Evolutionary conservation across 768 basidiomycete species (phyloP), one percentile per base, ranked within the genome.

Genomic region (Wakefieldia striispora): DNA sequence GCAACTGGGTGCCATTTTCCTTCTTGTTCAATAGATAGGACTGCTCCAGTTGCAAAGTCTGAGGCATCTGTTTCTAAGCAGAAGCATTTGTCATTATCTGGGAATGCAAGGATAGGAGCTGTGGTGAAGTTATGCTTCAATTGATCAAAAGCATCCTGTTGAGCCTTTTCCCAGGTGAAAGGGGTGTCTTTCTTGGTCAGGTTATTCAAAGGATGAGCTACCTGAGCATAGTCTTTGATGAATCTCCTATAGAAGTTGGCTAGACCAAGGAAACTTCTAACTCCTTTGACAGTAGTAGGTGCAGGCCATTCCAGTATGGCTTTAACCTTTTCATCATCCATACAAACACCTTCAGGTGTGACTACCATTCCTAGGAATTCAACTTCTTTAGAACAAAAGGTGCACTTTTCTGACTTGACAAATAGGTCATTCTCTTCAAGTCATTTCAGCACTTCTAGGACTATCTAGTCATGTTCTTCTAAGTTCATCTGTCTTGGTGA

Each of bases 361-460:
- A 73, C 47, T 12, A 71, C 56, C 39, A 63, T 48, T 11, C 73
- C 65, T 0, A 74, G 57, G 49, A 66, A 71, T 26, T 67, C 60
- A 2, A 69, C 58, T 43, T 64, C 20, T 11, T 36, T 12, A 21
- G 44, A 17, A 10, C 63, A 50, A 40, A 70, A 73, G 10, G 29
- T 33, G 53, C 73, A 76, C 54, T 75, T 76, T 37, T 73, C 64
- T 1, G 67, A 61, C 46, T 71, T 71, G 11, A 66, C 47, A 41
- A 46, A 75, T 2, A 79, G 67, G 3, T 70, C 45, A 38, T 72
- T 43, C 0, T 71, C 47, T 9, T 53, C 9, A 0, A 77, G 53
- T 2, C 39, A 27, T 20, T 66, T 24, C 0, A 74, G 59, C 1
- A 33, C 33, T 16, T 33, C 33, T 14, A 16, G 14, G 6, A 33